phyloP scores from a whole-genome alignment of 2,329 filamentous ascomycete species.

The Colletotrichum euphorbiae region DNA sequence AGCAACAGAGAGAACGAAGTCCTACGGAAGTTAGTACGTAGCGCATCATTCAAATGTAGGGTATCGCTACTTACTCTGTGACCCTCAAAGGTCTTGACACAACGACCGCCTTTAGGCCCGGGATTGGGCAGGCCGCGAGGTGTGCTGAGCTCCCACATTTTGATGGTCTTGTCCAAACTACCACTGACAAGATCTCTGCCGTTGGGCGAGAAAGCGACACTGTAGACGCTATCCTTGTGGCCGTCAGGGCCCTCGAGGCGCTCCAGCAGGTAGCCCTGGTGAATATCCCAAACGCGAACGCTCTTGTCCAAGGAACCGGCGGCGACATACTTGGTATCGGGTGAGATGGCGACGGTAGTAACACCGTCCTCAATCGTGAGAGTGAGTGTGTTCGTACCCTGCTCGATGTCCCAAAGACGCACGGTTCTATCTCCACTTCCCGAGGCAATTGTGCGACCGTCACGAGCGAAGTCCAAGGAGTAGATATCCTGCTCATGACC shows the following conservation, averaged over 20 bases:
- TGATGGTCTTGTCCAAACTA: conserved; percentile 97
- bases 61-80: conserved; percentile 76
- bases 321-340: conserved; percentile 92
- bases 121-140: conserved; percentile 75
- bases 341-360: conserved; percentile 96
- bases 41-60: neutral
- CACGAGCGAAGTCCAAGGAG: conserved; percentile 92
- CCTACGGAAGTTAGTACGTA: conserved; percentile 62
- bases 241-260: conserved; percentile 92
- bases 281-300: conserved; percentile 95
- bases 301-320: conserved; percentile 97
- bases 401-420: conserved; percentile 94
- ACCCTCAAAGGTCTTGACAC: conserved; percentile 95
- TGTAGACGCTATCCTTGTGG: conserved; percentile 97
- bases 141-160: conserved; percentile 95
- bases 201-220: conserved; percentile 93
- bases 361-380: conserved; percentile 96
- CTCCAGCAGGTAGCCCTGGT: conserved; percentile 86
- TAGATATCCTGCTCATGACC: conserved; percentile 99
- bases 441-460: conserved; percentile 93
- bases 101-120: conserved; percentile 86
- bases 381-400: conserved; percentile 82
- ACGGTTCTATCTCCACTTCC: conserved; percentile 96
- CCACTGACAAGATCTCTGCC: conserved; percentile 94
- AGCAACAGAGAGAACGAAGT: conserved; percentile 96